A percentile compares a stretch with the other conserved stretches of the same genome.
phyloP scores from a whole-genome alignment of 73 alveolate genomes.

The Paramecium primaurelia region DNA sequence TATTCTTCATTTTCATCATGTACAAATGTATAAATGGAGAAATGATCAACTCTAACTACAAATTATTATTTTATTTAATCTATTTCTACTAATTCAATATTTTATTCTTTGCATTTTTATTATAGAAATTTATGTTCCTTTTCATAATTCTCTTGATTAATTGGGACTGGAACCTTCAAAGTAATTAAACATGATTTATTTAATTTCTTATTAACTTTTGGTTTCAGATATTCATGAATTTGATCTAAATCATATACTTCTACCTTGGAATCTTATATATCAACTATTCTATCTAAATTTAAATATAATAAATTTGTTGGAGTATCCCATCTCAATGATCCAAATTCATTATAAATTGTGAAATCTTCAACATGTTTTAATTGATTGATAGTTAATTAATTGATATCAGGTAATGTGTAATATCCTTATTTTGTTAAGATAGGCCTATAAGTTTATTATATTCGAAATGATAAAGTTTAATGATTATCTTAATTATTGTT shows the following conservation, averaged over 20 bases:
- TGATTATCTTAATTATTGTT: not conserved
- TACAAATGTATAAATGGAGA: not conserved
- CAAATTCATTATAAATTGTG: not conserved
- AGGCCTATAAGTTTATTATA: not conserved
- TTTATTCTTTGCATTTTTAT: not conserved
- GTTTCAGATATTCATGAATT: not conserved
- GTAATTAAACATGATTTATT: not conserved
- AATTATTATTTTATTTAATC: not conserved
- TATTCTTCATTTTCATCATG: constrained; percentile 8
- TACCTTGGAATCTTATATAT: not conserved
- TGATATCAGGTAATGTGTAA: not conserved
- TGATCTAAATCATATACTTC: not conserved
- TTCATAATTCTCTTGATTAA: not conserved
- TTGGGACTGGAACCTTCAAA: not conserved
- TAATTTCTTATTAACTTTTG: not conserved
- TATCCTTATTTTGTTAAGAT: not conserved
- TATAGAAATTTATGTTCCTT: not conserved
- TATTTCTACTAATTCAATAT: not conserved
- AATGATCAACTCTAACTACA: not conserved
- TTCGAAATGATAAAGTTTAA: not conserved
- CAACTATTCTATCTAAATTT: not conserved
- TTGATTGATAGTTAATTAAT: not conserved
- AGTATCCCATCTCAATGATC: not conserved
- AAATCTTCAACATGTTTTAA: not conserved
- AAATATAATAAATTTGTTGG: not conserved